Conservation (phyloP, 1,284 basidiomycete species). For the Leucoagaricus sp. region DNA sequence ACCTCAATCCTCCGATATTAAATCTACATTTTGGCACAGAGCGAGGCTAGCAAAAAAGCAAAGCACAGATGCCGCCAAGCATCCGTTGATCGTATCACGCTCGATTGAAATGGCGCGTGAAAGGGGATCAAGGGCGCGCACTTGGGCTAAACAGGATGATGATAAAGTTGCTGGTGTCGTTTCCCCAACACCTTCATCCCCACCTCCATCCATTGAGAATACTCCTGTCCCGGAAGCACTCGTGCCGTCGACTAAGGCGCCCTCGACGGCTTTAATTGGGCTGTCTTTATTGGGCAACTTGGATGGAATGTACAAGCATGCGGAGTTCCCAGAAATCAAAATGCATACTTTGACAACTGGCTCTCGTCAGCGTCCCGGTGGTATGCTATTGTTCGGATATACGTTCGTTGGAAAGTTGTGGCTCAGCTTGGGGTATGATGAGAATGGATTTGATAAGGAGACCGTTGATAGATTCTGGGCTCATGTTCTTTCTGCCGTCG, state of each 20-base stretch:
- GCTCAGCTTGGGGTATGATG: slow-evolving; percentile 76
- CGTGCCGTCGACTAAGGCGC: slow-evolving; percentile 26
- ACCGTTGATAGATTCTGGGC: slow-evolving; percentile 60
- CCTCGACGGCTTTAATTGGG: slow-evolving; percentile 68
- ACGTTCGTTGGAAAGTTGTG: slow-evolving; percentile 73
- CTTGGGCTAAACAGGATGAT: slow-evolving; percentile 75
- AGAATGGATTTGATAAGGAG: slow-evolving; percentile 65
- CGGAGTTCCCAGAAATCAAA: slow-evolving; percentile 51
- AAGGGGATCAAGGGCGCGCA: slow-evolving; percentile 57
- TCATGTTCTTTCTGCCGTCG: slow-evolving; percentile 49
- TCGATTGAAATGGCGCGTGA: slow-evolving; percentile 64
- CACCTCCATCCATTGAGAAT: slow-evolving; percentile 27
- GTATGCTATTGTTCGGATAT: slow-evolving; percentile 75
- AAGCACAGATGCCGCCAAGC: slow-evolving; percentile 62
- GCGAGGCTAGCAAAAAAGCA: slow-evolving; percentile 69
- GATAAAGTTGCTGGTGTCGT: slow-evolving; percentile 46
- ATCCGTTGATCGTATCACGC: slow-evolving; percentile 57
- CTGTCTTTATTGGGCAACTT: slow-evolving; percentile 78
- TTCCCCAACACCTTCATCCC: slow-evolving; percentile 36
- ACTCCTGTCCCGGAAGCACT: slow-evolving; percentile 15
- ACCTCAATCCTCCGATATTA: slow-evolving; percentile 53
- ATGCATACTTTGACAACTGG: slow-evolving; percentile 76
- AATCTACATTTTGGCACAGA: slow-evolving; percentile 69
- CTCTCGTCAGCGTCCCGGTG: slow-evolving; percentile 70
- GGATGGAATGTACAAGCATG: slow-evolving; percentile 75